phyloP scores from a whole-genome alignment of 257 asterid species.

The Solanum chiquidenum region DNA sequence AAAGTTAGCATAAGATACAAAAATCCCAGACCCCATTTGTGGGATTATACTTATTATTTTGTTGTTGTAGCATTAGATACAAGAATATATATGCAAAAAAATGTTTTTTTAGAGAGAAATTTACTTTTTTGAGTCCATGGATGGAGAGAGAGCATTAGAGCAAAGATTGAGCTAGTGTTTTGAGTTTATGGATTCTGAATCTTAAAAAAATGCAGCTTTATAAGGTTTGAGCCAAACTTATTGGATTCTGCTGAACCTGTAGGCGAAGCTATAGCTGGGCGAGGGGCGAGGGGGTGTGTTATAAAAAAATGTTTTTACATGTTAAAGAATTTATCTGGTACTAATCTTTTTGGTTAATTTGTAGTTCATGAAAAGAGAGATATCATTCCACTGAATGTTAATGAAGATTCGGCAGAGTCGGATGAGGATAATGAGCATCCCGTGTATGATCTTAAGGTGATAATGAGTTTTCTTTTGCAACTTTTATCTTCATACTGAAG shows the following conservation, averaged over 20 bases:
- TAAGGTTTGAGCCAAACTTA: neutral
- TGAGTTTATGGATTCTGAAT: neutral
- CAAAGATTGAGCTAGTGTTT: neutral
- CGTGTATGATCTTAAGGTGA: conserved; percentile 67
- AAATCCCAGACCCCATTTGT: neutral
- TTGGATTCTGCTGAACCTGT: neutral
- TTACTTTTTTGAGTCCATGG: neutral
- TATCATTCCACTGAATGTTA: conserved; percentile 52
- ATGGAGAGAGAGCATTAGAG: neutral
- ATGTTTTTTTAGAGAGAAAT: neutral
- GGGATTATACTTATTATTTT: neutral
- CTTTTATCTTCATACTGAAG: neutral
- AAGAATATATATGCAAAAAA: neutral
- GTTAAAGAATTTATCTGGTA: neutral
- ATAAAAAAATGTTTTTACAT: neutral
- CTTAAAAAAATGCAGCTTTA: neutral
- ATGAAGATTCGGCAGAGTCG: conserved; percentile 46
- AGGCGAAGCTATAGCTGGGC: too few relatives aligned
- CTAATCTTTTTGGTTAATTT: neutral
- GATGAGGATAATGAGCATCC: conserved; percentile 79
- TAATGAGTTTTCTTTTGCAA: neutral
- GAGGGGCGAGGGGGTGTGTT: too few relatives aligned
- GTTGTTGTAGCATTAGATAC: neutral
- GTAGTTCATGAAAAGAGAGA: conserved; percentile 90
- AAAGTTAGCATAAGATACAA: neutral